Evolutionary conservation across 331 rosid species (phyloP), one percentile per base, ranked within the genome.

Genomic region (Telfairia occidentalis): DNA sequence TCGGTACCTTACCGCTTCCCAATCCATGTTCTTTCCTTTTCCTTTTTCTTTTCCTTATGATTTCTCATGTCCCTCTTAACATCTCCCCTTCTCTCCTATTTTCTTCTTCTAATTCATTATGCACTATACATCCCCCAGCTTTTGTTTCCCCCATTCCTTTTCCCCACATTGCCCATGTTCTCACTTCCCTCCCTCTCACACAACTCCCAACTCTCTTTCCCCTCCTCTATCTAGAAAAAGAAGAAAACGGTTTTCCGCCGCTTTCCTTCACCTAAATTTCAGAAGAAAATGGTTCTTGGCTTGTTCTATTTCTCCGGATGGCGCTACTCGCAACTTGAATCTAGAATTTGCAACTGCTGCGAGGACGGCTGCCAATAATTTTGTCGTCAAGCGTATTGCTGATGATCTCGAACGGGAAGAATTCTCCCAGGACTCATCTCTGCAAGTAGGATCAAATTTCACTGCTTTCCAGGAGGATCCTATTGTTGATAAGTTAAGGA

Each of bases 401-500:
- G 46, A 69, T 73, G 86, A 90, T 45, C 37, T 90, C 70, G 86
- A 83, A 6, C 85, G 77, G 2, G 89, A 59, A 18, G 85, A 84
- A 2, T 78, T 84, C n/a, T 57, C 84, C 7, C 79, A 71, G 2
- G 90, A 86, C 9, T 54, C 87, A 4, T 75, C 80, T 21, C 78
- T 83, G 78, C 92, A 82, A 73, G 64, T 85, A 81, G 87, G 88
- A 40, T 83, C 91, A 8, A 90, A 81, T 30, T 95, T 95, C 74
- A 78, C 96, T 23, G 76, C 24, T 54, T 95, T 92, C 66, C 88
- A 80, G 21, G 96, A 92, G 61, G 99, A 95, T 79, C 99, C 99
- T 18, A 83, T 95, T 64, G 97, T 95, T 0, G 94, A 95, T 75
- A 95, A 92, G 91, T 83, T 95, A 6, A 81, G 99, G 72, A 95